phyloP scores from a whole-genome alignment of 2,329 filamentous ascomycete genomes.

The Pyrenochaeta sp. region DNA sequence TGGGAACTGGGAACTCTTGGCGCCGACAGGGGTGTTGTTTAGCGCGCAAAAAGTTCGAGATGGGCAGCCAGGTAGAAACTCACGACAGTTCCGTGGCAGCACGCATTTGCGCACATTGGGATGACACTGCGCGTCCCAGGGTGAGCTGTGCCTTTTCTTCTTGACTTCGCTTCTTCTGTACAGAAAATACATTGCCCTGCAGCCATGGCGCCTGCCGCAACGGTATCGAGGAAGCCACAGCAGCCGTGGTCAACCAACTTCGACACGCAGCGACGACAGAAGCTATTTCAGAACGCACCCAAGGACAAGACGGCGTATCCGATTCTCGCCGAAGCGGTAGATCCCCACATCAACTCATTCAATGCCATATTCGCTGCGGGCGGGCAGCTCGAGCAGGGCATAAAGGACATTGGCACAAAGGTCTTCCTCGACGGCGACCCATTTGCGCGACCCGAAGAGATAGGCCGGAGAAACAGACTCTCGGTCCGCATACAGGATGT shows the following conservation, averaged over 20 bases:
- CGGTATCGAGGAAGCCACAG: constrained; percentile 56
- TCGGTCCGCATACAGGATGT: constrained; percentile 82
- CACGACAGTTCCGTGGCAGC: neutral
- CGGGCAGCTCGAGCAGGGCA: constrained; percentile 75
- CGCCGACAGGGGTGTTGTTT: constrained; percentile 1
- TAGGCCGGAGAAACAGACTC: constrained; percentile 74
- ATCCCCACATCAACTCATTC: constrained; percentile 95
- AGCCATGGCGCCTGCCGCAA: constrained; percentile 52
- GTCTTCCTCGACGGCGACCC: constrained; percentile 82
- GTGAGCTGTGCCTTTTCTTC: constrained; percentile 11
- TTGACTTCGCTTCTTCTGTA: constrained; percentile 2
- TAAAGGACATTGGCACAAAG: constrained; percentile 91
- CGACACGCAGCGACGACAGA: constrained; percentile 83
- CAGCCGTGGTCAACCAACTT: constrained; percentile 82
- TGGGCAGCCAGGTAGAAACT: constrained; percentile 4
- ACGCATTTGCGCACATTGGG: neutral
- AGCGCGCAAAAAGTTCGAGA: constrained; percentile 19
- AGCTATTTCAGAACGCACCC: constrained; percentile 88
- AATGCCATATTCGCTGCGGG: constrained; percentile 83
- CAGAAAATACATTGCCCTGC: constrained; percentile 8
- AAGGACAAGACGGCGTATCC: constrained; percentile 89
- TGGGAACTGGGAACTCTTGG: constrained; percentile 9
- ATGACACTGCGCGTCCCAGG: constrained; percentile 3
- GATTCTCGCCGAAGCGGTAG: constrained; percentile 81
- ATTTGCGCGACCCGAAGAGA: constrained; percentile 61